phyloP scores from a whole-genome alignment of 345 rosid species.

The Psidium guajava region DNA sequence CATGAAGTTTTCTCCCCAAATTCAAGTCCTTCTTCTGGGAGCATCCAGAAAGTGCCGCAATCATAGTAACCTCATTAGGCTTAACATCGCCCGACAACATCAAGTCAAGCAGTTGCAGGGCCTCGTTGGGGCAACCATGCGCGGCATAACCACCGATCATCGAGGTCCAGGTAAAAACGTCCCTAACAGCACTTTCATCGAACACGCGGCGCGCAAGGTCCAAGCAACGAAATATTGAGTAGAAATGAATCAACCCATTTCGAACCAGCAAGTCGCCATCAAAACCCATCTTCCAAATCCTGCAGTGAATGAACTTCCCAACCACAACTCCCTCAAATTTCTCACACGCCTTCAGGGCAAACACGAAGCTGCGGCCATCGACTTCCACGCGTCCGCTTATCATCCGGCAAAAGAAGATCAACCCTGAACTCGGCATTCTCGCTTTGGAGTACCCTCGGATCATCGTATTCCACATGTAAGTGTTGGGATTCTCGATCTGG shows the following conservation, averaged over 20 bases:
- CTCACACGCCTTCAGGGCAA: slow-evolving; percentile 23
- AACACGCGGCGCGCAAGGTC: slow-evolving; percentile 16
- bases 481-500: slow-evolving; percentile 16
- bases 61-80: slow-evolving; percentile 33
- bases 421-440: slow-evolving; percentile 6
- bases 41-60: slow-evolving; percentile 22
- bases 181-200: slow-evolving; percentile 21
- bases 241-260: slow-evolving; percentile 27
- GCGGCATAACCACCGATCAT: slow-evolving; percentile 24
- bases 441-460: slow-evolving; percentile 20
- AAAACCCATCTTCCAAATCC: slow-evolving; percentile 24
- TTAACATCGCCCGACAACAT: slow-evolving; percentile 17
- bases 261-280: slow-evolving; percentile 14
- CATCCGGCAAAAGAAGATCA: slow-evolving; percentile 16
- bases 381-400: slow-evolving; percentile 12
- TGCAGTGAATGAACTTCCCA: slow-evolving; percentile 20
- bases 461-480: slow-evolving; percentile 38
- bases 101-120: slow-evolving; percentile 15
- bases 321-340: background rate
- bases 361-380: slow-evolving; percentile 25
- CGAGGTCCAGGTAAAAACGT: slow-evolving; percentile 35
- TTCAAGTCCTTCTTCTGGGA: slow-evolving; percentile 17
- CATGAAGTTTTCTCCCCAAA: slow-evolving; percentile 14
- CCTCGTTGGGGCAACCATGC: slow-evolving; percentile 6
- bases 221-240: background rate